Percentiles rank a stretch among this genome's conserved stretches.
These are phyloP conservation scores for Eutypella sp. DNA, from an alignment of 2,329 filamentous ascomycete genomes.

Conservation along the genomic window DNA sequence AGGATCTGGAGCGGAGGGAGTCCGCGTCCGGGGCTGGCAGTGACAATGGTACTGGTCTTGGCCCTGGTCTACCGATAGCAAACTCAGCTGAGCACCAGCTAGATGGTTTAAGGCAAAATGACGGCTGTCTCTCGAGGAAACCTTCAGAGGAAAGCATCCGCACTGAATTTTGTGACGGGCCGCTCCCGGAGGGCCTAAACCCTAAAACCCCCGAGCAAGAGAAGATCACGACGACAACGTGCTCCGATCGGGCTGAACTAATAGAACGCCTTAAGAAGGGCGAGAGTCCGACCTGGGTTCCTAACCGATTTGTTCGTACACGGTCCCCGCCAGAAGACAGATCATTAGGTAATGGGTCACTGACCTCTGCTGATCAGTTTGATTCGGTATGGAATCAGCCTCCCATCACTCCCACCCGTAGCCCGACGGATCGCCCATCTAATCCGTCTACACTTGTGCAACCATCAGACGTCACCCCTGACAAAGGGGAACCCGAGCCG, in stretches of 20 bases:
- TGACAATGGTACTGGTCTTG: not conserved
- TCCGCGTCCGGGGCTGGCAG: slow-evolving; percentile 15
- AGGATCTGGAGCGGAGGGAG: slow-evolving; percentile 38
- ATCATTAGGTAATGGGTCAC: slow-evolving; percentile 2
- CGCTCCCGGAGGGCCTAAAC: slow-evolving; percentile 39
- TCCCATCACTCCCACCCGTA: slow-evolving; percentile 31
- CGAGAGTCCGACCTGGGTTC: slow-evolving; percentile 70
- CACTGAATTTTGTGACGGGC: slow-evolving; percentile 58
- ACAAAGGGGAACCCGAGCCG: slow-evolving; percentile 32
- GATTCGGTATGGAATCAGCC: slow-evolving; percentile 33
- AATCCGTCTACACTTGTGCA: slow-evolving; percentile 38
- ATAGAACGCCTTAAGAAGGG: slow-evolving; percentile 80
- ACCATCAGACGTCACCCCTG: slow-evolving; percentile 43
- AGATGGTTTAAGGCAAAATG: too few species aligned
- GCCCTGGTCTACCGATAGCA: slow-evolving; percentile 7
- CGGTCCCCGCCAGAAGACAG: slow-evolving; percentile 1
- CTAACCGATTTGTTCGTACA: slow-evolving; percentile 53
- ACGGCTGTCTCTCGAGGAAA: slow-evolving; percentile 25
- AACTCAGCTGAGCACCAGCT: too few species aligned
- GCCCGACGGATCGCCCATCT: slow-evolving; percentile 26
- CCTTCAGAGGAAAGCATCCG: slow-evolving; percentile 57
- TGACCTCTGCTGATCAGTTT: slow-evolving; percentile 21
- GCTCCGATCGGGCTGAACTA: slow-evolving; percentile 66
- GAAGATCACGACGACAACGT: slow-evolving; percentile 25
- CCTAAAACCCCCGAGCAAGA: slow-evolving; percentile 28